Conservation (phyloP, 768 basidiomycete genomes). For the Crassisporium funariophilum region DNA sequence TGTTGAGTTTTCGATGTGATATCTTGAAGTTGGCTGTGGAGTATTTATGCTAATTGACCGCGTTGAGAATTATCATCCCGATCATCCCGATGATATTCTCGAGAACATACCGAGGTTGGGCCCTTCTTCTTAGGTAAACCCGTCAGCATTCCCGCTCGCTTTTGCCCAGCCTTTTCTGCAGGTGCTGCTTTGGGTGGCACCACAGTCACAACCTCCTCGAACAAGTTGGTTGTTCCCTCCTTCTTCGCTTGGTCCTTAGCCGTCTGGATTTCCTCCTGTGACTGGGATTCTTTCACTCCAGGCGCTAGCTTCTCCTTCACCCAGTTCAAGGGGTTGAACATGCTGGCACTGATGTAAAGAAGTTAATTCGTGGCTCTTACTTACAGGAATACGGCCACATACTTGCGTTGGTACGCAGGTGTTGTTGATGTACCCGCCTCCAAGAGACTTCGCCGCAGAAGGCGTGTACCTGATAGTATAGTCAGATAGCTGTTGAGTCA, state of each 20-base stretch:
- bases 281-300: conserved; percentile 43
- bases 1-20: conserved; percentile 90
- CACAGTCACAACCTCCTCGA: conserved; percentile 39
- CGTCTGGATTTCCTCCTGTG: conserved; percentile 47
- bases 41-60: conserved; percentile 77
- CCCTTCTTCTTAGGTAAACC: conserved; percentile 24
- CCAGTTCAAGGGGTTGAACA: conserved; percentile 64
- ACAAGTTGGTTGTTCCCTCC: conserved; percentile 51
- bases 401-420: conserved; percentile 17
- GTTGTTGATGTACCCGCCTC: conserved; percentile 5
- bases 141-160: conserved; percentile 10
- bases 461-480: conserved; percentile 11
- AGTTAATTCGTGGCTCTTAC: not conserved
- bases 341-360: conserved; percentile 39
- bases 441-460: conserved; percentile 13
- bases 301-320: conserved; percentile 60
- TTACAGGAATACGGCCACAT: conserved; percentile 12
- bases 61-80: conserved; percentile 1
- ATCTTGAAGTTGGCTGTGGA: conserved; percentile 93
- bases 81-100: not conserved
- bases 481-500: not conserved
- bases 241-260: conserved; percentile 46
- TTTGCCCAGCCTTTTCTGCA: conserved; percentile 10
- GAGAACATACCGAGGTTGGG: conserved; percentile 30
- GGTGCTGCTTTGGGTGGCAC: conserved; percentile 10